Conservation (phyloP, 352 stramenopile genomes). For the Pilasporangium apinafurcum region DNA sequence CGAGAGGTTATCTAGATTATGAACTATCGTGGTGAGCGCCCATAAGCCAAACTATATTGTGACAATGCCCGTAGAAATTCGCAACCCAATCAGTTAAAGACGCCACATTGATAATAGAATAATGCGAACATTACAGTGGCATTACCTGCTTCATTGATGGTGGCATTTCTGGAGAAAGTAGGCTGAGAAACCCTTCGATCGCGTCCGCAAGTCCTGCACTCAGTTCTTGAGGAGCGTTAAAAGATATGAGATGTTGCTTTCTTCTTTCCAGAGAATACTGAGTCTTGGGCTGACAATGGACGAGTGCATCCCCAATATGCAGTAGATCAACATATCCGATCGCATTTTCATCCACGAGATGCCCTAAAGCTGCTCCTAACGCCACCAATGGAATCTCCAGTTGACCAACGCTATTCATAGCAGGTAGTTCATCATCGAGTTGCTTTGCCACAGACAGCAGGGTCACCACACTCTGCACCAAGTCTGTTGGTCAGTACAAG, state of each 20-base stretch:
- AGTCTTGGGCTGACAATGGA: constrained; percentile 20
- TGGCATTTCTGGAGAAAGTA: constrained; percentile 57
- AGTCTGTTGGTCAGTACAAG: constrained; percentile 6
- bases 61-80: not conserved
- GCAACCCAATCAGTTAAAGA: not conserved
- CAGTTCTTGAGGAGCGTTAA: too few relatives aligned
- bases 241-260: not conserved
- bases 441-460: constrained; percentile 13
- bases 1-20: constrained; percentile 14
- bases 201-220: not conserved
- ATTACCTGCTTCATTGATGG: constrained; percentile 33
- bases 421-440: not conserved
- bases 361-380: constrained; percentile 25
- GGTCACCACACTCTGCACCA: constrained; percentile 17
- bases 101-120: not conserved
- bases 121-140: not conserved
- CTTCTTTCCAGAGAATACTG: constrained; percentile 1
- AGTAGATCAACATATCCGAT: constrained; percentile 41
- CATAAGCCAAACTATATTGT: constrained; percentile 31
- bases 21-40: constrained; percentile 26
- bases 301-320: constrained; percentile 30
- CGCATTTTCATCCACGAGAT: constrained; percentile 26
- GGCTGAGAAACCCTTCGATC: constrained; percentile 17
- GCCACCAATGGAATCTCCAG: constrained; percentile 20
- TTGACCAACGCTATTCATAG: not conserved